Conservation (phyloP, 495 filamentous ascomycete genomes). For the Chaetomidium leptoderma region DNA sequence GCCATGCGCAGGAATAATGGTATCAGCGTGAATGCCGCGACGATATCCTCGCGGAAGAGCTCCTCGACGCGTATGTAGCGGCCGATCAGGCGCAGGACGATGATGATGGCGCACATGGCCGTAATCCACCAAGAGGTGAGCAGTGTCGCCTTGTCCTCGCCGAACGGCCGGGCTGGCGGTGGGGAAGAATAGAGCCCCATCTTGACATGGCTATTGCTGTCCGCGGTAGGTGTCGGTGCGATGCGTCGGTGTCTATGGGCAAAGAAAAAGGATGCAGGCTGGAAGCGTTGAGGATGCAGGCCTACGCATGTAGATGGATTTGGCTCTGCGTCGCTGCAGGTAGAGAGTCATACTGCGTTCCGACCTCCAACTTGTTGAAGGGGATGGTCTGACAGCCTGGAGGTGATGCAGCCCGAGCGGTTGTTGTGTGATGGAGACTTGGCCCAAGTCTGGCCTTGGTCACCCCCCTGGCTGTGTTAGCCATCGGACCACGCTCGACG, state of each 20-base stretch:
- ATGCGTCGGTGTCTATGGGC: not conserved
- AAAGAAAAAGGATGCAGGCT: not conserved
- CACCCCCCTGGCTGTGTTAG: too few relatives aligned
- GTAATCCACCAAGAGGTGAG: constrained; percentile 94
- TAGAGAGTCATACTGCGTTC: too few relatives aligned
- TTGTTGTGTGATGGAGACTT: too few relatives aligned
- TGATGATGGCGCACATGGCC: constrained; percentile 69
- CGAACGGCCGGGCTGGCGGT: constrained; percentile 52
- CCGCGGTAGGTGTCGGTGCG: not conserved
- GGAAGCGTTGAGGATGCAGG: not conserved
- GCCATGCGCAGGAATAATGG: constrained; percentile 78
- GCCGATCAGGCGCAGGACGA: constrained; percentile 68
- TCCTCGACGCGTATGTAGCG: constrained; percentile 75
- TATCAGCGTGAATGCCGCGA: constrained; percentile 72
- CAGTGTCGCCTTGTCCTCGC: constrained; percentile 67
- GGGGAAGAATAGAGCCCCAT: constrained; percentile 54
- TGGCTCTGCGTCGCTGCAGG: too few relatives aligned
- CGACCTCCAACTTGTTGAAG: too few relatives aligned
- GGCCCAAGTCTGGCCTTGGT: too few relatives aligned
- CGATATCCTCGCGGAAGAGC: constrained; percentile 81
- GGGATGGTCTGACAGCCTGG: too few relatives aligned
- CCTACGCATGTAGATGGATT: not conserved
- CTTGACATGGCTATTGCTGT: constrained; percentile 13
- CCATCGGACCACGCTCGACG: too few relatives aligned
- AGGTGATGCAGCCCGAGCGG: too few relatives aligned